Base-by-base conservation (phyloP, 331 rosid species). In the Quercus phellos region DNA sequence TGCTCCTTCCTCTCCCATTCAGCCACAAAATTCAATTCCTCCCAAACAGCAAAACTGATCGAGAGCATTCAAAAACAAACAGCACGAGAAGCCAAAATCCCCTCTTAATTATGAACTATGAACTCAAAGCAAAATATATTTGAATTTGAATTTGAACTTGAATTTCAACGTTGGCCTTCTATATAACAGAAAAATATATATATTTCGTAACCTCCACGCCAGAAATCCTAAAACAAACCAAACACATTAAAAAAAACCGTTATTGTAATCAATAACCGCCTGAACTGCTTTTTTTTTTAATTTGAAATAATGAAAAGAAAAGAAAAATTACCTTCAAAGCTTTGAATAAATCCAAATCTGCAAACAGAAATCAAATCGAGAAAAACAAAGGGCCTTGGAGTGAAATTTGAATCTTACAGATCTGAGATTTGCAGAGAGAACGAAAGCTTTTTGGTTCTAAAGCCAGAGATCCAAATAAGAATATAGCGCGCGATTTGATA, bases 1-100 rank as follows among this genome's bases (percentile, higher is more conserved):
- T 46, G 85, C 92, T 55, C 60, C 85, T 81, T 82, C 90, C 61
- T 83, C 91, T 82, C 89, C 98, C 98, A 93, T 92, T 84, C 77
- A 78, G 81, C 30, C 81, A 78, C 82, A 80, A 81, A 71, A 68
- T 80, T 69, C 82, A 74, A 81, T 59, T 50, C 72, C 51, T 74
- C 35, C 60, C 17, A 29, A 71, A 35, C 78, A 73, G 58, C 77
- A 79, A 81, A 29, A 81, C 80, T 6, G 64, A 42, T 24, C 53
- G 75, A 86, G 81, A 78, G 93, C 96, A 93, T 90, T 82, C 94
- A 90, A 84, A 46, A 63, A 55, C 68, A 68, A 61, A 81, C 63
- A 66, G 32, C 75, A 32, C 27, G 58, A 34, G 26, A 68, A 19
- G 8, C 68, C 68, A 13, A 51, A 73, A 32, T 14, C 68, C 50